Percentiles rank a stretch among this genome's conserved stretches.
phyloP scores from a whole-genome alignment of 371 early-diverging fungal species.

The Blakeslea trispora region DNA sequence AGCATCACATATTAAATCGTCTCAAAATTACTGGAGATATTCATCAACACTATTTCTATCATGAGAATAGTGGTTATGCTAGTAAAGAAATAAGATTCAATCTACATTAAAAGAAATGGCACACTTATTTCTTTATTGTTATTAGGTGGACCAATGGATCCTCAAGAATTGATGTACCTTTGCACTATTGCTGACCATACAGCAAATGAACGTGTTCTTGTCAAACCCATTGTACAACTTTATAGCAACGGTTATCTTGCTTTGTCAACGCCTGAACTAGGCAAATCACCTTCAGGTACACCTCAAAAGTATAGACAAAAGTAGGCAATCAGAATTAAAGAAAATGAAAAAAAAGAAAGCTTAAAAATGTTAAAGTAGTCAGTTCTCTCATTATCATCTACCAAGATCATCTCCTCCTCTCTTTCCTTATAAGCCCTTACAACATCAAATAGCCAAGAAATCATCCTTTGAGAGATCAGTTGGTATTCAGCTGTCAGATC shows the following conservation, averaged over 20 bases:
- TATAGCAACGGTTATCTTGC: slow-evolving; percentile 11
- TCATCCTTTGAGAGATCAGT: slow-evolving; percentile 11
- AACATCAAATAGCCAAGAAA: slow-evolving; percentile 26
- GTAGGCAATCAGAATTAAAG: background rate
- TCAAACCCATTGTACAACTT: slow-evolving; percentile 17
- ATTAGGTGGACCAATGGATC: slow-evolving; percentile 30
- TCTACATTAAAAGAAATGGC: background rate
- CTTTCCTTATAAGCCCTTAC: slow-evolving; percentile 24
- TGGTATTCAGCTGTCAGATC: slow-evolving; percentile 41
- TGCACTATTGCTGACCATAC: slow-evolving; percentile 47
- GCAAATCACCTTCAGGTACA: slow-evolving; percentile 38
- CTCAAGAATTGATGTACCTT: slow-evolving; percentile 36
- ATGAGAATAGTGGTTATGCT: slow-evolving; percentile 53
- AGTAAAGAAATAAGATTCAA: slow-evolving; percentile 30
- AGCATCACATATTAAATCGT: slow-evolving; percentile 49
- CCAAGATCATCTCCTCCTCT: slow-evolving; percentile 15
- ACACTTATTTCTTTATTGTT: background rate
- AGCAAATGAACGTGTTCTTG: slow-evolving; percentile 44
- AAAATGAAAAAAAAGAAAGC: background rate
- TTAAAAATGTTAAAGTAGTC: background rate
- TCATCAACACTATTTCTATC: slow-evolving; percentile 50
- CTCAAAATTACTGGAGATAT: slow-evolving; percentile 46
- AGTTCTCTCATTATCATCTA: slow-evolving; percentile 5
- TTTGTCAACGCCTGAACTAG: slow-evolving; percentile 44
- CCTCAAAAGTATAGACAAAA: slow-evolving; percentile 10